Evolutionary conservation across 2,329 filamentous ascomycete genomes (phyloP).

Genomic region (Teratosphaeria destructans): DNA sequence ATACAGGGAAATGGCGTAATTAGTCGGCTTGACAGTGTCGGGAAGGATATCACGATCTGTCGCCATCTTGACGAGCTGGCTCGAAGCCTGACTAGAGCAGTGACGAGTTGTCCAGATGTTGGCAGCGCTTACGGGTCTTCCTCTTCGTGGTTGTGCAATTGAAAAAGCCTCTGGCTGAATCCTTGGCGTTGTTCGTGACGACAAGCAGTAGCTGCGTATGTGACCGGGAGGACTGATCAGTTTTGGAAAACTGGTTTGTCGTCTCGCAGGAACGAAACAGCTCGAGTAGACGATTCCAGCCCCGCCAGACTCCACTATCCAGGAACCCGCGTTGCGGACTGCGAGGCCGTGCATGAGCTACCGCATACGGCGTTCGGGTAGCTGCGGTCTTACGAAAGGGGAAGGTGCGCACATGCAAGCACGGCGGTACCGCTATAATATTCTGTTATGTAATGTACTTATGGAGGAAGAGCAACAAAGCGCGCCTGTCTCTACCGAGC

Average conservation of each 20-base stretch:
- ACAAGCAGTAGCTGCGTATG: neutral
- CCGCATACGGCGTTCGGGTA: neutral
- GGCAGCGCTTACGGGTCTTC: neutral
- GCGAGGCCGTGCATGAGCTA: neutral
- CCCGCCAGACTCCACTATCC: neutral
- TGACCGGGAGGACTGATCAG: neutral
- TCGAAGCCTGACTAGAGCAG: constrained; percentile 24
- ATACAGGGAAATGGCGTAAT: constrained; percentile 75
- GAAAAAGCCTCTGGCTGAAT: neutral
- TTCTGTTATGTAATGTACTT: neutral
- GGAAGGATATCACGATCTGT: constrained; percentile 37
- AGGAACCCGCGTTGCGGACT: neutral
- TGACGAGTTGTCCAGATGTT: constrained; percentile 5
- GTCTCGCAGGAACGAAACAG: neutral
- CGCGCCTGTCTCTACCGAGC: neutral
- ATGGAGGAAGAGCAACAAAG: neutral
- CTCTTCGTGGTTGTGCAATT: neutral
- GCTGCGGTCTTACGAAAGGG: neutral
- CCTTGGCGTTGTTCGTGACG: neutral
- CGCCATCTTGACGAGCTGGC: constrained; percentile 29
- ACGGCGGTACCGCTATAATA: no score
- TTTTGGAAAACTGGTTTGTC: neutral
- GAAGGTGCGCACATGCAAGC: neutral
- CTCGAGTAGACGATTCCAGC: neutral
- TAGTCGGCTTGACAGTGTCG: constrained; percentile 59